Percentiles rank a stretch among this genome's conserved stretches.
Conservation (phyloP, 805 yeast species). For the Starmerella bombicola region DNA sequence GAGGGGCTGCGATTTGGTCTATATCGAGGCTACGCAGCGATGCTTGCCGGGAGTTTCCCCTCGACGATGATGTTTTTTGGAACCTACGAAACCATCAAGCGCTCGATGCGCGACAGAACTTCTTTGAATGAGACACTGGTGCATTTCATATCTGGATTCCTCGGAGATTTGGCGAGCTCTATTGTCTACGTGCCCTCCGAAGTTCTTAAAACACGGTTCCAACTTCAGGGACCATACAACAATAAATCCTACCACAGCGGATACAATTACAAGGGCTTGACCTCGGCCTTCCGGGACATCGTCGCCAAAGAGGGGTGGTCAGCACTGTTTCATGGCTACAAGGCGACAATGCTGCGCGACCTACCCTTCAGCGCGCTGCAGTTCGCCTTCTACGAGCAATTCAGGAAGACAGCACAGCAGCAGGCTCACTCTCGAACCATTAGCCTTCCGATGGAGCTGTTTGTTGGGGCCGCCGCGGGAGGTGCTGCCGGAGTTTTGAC, state of each 20-base stretch:
- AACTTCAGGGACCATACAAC: slow-evolving; percentile 78
- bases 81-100: slow-evolving; percentile 72
- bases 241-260: slow-evolving; percentile 71
- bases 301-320: slow-evolving; percentile 55
- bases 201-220: slow-evolving; percentile 83
- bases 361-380: slow-evolving; percentile 93
- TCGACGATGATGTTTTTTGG: slow-evolving; percentile 90
- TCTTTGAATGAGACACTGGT: slow-evolving; percentile 65
- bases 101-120: slow-evolving; percentile 50
- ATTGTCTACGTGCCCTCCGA: slow-evolving; percentile 90
- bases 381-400: slow-evolving; percentile 84
- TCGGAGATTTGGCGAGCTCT: slow-evolving; percentile 89
- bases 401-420: slow-evolving; percentile 29
- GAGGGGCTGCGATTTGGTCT: slow-evolving; percentile 80
- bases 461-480: slow-evolving; percentile 93
- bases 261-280: slow-evolving; percentile 68
- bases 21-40: slow-evolving; percentile 87
- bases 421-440: slow-evolving; percentile 26
- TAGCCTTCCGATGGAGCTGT: slow-evolving; percentile 43
- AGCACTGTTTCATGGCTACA: slow-evolving; percentile 80
- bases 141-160: slow-evolving; percentile 71
- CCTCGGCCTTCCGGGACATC: slow-evolving; percentile 58
- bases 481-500: slow-evolving; percentile 82
- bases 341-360: slow-evolving; percentile 85
- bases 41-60: slow-evolving; percentile 77